Base-by-base conservation (phyloP, 2,329 filamentous ascomycete species). In the Pleoardoris graminearum region DNA sequence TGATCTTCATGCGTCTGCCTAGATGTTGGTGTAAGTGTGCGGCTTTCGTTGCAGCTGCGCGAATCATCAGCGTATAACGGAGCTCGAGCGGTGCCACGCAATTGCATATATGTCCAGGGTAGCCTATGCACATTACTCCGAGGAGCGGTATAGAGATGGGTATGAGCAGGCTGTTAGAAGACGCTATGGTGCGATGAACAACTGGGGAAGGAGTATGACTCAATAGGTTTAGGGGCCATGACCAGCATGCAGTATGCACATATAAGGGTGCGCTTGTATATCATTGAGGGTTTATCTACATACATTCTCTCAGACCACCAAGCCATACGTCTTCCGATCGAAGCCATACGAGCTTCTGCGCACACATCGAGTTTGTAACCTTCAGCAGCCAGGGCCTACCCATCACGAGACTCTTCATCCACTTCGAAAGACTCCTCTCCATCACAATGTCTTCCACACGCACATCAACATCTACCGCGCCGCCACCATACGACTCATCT, bases 401-500 rank as follows among this genome's bases (percentile, higher is more conserved):
- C 38, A n/a, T 14, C 38, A 8, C 22, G 4, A 10, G 2, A 10
- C 14, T 14, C 7, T n/a, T 27, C 21, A 27, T 12, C 22, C 4
- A 25, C 22, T 41, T 17, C 22, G 16, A 7, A 19, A 22, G 3
- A 4, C 21, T 7, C 23, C 4, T 21, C 7, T 12, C 21, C 3
- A 11, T 14, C 43, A 46, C 2, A 17, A 46, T 46, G 43, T 46
- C 43, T 1, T 16, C 29, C 3, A 16, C 43, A 23, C 43, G 30
- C 29, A 25, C 43, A 2, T 25, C 43, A 3, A 35, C 47, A 39
- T 35, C 29, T 3, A 45, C 29, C 17, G 42, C 29, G 6, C 29
- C 42, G 7, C 50, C 50, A 10, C 37, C 49, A n/a, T 56, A 52
- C 41, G 33, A 46, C 10, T 12, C 44, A 10, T 33, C 45, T 12